Base-by-base conservation (phyloP, 2,329 filamentous ascomycete genomes). In the Botryosphaeria dothidea region DNA sequence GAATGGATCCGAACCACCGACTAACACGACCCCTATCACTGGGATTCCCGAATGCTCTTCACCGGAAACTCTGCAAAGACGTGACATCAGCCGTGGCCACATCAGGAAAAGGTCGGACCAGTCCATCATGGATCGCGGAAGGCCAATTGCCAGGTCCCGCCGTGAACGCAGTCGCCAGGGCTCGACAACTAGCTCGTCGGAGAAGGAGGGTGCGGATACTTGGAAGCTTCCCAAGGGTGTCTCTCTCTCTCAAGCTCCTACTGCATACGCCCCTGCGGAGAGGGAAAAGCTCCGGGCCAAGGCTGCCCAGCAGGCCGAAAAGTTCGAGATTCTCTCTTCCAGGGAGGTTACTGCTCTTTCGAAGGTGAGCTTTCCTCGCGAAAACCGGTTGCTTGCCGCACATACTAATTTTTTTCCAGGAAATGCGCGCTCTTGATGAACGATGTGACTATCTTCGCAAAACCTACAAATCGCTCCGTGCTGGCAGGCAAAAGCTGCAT, bases 401-500 rank as follows among this genome's bases (percentile, higher is more conserved):
- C 9, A 46, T 60, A 90, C 56, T 60, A 13, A 60, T 21, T 2
- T 4, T 21, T 17, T 13, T 4, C 3, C 27, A 60, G 86, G 91
- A 93, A 79, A 87, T 93, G 62, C 86, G 88, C 57, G 86, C 85
- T 65, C 82, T 93, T n/a, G 91, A 93, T 71, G 89, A 92, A 73
- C 86, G 90, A 64, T 91, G 89, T 64, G 90, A 92, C 69, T 93
- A 93, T 72, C 86, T 93, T 56, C 88, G 90, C 52, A 89, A 87
- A 67, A 93, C 90, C 0, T 91, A 92, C 77, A 89, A 86, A 61
- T 91, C 90, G 4, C 84, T 94, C 17, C 86, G 90, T 15, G 84
- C 88, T n/a, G 90, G 90, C 0, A 88, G 91, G 29, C 89, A 90
- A 69, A 92, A 91, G 73, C 84, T 93, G 3, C 91, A 93, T 72